Evolutionary conservation across 2,329 filamentous ascomycete genomes (phyloP), one percentile per base, ranked within the genome.

Genomic region (Volutella citrinella): DNA sequence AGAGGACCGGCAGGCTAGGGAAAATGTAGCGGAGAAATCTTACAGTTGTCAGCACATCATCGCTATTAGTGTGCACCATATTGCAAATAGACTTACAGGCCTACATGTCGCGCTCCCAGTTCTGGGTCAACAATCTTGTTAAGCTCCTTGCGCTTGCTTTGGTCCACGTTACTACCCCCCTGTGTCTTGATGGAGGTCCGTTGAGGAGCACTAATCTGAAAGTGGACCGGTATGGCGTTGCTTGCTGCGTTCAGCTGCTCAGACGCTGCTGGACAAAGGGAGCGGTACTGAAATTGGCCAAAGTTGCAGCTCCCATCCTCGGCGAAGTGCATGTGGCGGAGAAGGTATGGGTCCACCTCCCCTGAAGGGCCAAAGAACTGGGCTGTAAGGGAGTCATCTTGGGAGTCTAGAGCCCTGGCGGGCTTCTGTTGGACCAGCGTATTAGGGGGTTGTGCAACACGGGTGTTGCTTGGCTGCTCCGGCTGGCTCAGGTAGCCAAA

Each of bases 1-100:
- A 30, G 14, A 30, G 11, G 10, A 34, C 32, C 8, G 32, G 32
- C 2, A 34, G 26, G 5, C 14, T 16, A 8, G 32, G 26, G 12
- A 17, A 29, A 12, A 34, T 13, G 12, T 34, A 30, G 16, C 17
- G 26, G 4, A 34, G 13, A 25, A 34, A 30, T 4, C 32, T 34
- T 13, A 6, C 3, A 19, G n/a, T n/a, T 8, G 22, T 32, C n/a
- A 32, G 23, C 6, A 5, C 21, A 12, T 15, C 8, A 7, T 19
- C 18, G 10, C 12, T 10, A 19, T 13, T 11, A 20, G 6, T 10
- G 12, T 7, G 30, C 9, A 14, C n/a, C n/a, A n/a, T n/a, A n/a
- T n/a, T n/a, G n/a, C n/a, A 7, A 11, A 5, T 19, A 9, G 4
- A 34, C 32, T 13, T 19, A 29, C 32, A 34, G 32, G 20, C 14